These are phyloP conservation scores for Licmophora abbreviata DNA, from an alignment of 108 stramenopile genomes.

Conservation along the genomic window DNA sequence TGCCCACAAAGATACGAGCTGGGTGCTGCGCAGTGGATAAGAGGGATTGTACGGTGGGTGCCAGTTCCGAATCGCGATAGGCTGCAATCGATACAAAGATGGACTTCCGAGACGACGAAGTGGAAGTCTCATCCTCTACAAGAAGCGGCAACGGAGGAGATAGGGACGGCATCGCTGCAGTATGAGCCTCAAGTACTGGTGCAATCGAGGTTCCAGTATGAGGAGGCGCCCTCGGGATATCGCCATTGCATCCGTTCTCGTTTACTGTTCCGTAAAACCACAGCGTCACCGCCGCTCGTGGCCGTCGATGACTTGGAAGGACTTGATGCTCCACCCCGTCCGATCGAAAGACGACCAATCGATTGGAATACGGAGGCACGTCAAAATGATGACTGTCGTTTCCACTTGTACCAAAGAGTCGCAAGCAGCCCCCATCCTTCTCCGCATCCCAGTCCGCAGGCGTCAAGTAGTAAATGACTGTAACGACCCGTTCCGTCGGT, in stretches of 20 bases:
- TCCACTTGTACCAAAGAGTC: constrained; percentile 20
- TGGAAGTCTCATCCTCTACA: neutral
- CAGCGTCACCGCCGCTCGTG: constrained; percentile 54
- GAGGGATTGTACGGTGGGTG: constrained; percentile 59
- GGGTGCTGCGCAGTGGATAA: constrained; percentile 50
- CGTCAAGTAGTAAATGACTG: constrained; percentile 63
- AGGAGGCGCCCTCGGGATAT: neutral
- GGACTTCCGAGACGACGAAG: constrained; percentile 6
- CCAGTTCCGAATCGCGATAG: constrained; percentile 76
- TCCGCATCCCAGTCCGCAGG: constrained; percentile 40
- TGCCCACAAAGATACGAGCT: constrained; percentile 50
- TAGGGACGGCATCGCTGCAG: constrained; percentile 1
- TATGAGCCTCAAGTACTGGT: neutral
- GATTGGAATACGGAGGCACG: constrained; percentile 37
- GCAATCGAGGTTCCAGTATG: neutral
- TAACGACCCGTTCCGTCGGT: constrained; percentile 31
- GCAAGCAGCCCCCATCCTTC: constrained; percentile 48
- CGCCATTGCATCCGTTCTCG: neutral
- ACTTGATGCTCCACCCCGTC: constrained; percentile 65
- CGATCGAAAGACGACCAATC: constrained; percentile 61
- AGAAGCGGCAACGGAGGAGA: constrained; percentile 8
- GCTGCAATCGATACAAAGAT: constrained; percentile 84
- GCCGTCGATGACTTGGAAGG: constrained; percentile 37
- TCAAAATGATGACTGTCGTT: constrained; percentile 4
- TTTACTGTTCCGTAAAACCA: constrained; percentile 52